Percentiles rank a stretch among this genome's conserved stretches.
Evolutionary conservation across 305 asterid genomes (phyloP).

Genomic region (Caryopteris hybrid): DNA sequence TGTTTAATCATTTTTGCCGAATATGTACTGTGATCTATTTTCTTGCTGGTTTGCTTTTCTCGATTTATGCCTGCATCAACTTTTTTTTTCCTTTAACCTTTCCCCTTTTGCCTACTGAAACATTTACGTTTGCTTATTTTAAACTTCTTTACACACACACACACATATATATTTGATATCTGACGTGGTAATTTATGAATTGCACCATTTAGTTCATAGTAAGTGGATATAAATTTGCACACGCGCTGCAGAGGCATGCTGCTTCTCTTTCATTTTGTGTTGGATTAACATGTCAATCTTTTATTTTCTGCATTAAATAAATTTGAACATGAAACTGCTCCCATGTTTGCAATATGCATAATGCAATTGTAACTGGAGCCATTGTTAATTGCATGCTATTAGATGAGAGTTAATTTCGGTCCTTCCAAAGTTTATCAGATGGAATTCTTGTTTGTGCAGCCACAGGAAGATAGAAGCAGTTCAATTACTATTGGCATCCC

Average conservation of each 20-base stretch:
- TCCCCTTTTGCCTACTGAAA: neutral
- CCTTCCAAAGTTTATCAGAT: neutral
- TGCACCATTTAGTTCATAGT: neutral
- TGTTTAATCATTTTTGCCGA: constrained; percentile 17
- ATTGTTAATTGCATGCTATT: neutral
- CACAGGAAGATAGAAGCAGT: constrained; percentile 58
- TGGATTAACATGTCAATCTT: neutral
- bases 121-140: neutral
- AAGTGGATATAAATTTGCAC: neutral
- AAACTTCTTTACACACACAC: no score
- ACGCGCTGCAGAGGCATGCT: neutral
- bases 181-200: neutral
- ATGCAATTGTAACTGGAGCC: neutral
- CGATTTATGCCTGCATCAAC: constrained; percentile 5
- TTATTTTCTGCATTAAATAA: constrained; percentile 1
- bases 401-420: neutral
- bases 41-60: neutral
- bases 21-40: constrained; percentile 3
- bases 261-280: constrained; percentile 1
- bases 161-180: neutral
- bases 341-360: neutral
- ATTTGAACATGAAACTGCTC: neutral
- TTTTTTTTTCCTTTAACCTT: neutral
- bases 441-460: neutral
- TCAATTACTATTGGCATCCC: constrained; percentile 84